A percentile compares a stretch with the other conserved stretches of the same genome.
These are phyloP conservation scores for Craspedostauros australis DNA, from an alignment of 108 stramenopile species.

Conservation along the genomic window DNA sequence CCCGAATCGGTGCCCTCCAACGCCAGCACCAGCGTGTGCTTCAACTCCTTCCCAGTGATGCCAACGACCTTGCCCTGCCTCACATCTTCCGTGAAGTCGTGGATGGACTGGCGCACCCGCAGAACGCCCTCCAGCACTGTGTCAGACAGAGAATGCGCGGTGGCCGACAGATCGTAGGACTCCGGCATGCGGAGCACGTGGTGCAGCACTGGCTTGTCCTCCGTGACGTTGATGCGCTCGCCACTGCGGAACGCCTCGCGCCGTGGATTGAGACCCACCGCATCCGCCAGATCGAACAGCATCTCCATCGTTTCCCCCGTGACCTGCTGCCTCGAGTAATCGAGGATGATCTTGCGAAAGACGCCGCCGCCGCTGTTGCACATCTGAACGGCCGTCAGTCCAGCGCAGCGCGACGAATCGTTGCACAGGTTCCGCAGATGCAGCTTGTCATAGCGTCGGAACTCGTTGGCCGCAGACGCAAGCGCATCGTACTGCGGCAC, in stretches of 20 bases:
- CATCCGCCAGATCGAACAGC: conserved; percentile 89
- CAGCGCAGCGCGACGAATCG: conserved; percentile 67
- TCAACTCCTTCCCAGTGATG: conserved; percentile 84
- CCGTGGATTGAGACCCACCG: conserved; percentile 65
- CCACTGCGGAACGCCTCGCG: conserved; percentile 72
- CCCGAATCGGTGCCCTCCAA: conserved; percentile 89
- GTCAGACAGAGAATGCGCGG: conserved; percentile 39
- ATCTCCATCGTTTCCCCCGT: conserved; percentile 91
- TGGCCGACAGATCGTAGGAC: conserved; percentile 30
- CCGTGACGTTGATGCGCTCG: conserved; percentile 63
- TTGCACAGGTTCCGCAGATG: conserved; percentile 73
- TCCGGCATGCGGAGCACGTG: conserved; percentile 67
- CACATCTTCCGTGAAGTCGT: conserved; percentile 63
- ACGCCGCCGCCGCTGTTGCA: conserved; percentile 14
- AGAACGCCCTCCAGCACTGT: conserved; percentile 73
- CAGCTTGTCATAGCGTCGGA: conserved; percentile 69
- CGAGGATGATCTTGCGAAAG: conserved; percentile 80
- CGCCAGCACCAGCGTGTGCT: conserved; percentile 83
- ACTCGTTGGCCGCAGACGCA: conserved; percentile 52
- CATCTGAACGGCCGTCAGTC: conserved; percentile 55
- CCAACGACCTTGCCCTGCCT: conserved; percentile 64
- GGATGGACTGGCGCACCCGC: conserved; percentile 57
- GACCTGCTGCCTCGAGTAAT: conserved; percentile 95
- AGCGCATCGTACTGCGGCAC: conserved; percentile 77
- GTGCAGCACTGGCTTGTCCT: conserved; percentile 65